Evolutionary conservation across 805 yeast genomes (phyloP).

Genomic region (Starmerella roubikii): DNA sequence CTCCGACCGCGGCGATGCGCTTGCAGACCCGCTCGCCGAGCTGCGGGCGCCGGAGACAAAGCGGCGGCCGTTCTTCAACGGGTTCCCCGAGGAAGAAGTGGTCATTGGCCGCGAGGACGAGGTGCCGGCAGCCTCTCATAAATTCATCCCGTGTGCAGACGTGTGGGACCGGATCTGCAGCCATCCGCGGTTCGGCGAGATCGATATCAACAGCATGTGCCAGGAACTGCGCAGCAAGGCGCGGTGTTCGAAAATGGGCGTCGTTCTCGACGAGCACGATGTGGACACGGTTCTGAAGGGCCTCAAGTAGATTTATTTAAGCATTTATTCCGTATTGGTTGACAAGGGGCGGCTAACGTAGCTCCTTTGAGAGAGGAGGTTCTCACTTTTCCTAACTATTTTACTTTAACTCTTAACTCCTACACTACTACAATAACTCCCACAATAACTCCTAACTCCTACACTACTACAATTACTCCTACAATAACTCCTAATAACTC

Average conservation of each 20-base stretch:
- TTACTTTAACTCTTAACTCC: too few species aligned
- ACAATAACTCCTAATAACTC: too few species aligned
- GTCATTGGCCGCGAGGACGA: conserved; percentile 13
- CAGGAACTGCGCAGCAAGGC: conserved; percentile 81
- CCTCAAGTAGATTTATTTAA: background rate
- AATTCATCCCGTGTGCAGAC: conserved; percentile 61
- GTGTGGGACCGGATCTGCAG: conserved; percentile 93
- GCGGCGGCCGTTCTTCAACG: too few species aligned
- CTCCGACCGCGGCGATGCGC: background rate
- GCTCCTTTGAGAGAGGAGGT: too few species aligned
- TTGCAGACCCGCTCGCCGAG: background rate
- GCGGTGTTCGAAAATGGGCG: conserved; percentile 87
- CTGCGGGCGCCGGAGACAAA: background rate
- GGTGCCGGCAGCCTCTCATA: conserved; percentile 24
- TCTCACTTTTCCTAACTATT: too few species aligned
- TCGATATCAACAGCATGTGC: conserved; percentile 92
- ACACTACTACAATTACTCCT: too few species aligned
- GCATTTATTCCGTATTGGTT: background rate
- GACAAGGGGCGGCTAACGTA: too few species aligned
- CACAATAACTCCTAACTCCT: too few species aligned
- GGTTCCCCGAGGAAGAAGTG: background rate
- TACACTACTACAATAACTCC: too few species aligned
- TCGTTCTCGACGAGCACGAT: conserved; percentile 68
- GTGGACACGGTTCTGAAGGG: conserved; percentile 41
- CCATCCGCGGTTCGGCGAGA: conserved; percentile 84